Base-by-base conservation (phyloP, 495 filamentous ascomycete species). In the Neurospora sp. region DNA sequence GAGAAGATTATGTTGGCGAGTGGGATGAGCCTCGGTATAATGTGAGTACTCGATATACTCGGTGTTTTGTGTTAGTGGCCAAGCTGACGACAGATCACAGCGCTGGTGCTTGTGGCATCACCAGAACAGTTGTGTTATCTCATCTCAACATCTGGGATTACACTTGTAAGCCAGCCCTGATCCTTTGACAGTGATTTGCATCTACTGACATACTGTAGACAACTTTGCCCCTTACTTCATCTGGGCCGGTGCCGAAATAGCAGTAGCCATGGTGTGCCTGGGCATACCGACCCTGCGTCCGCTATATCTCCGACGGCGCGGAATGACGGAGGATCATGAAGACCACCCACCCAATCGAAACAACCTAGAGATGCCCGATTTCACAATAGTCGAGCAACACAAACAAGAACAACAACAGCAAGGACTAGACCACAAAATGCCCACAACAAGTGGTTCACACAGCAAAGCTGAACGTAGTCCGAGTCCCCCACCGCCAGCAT, bases 11-110 rank as follows among this genome's bases (percentile, higher is more conserved):
- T 84, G 70, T 70, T 85, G 16, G 80, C 81, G 5, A 76, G 81
- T 14, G 79, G 83, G 5, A 85, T 85, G 83, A 83, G 82, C 69
- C 75, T 84, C 1, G 83, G 83, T 23, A 77, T 85, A 23, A 78
- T 85, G 83, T 84, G 75, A 77, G 82, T 75, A 23, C 54, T 39
- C 27, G 42, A 35, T 6, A 5, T 31, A 46, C 23, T 46, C 39
- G 7, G 37, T 18, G 11, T 48, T 69, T 70, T 8, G 72, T 10
- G 20, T 27, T 20, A 14, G 20, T 44, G 48, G 2, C 31, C 38
- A 39, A 42, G 31, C 78, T 81, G 23, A 81, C 11, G 23, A 81
- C 11, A 42, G 20, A 9, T 27, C 70, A 38, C 41, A 83, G 82
- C 54, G 82, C 82, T 23, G 82, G 82, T 16, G 81, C 81, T 38